Evolutionary conservation across 2,329 filamentous ascomycete genomes (phyloP), one percentile per base, ranked within the genome.

Genomic region (Colletotrichum agaves): DNA sequence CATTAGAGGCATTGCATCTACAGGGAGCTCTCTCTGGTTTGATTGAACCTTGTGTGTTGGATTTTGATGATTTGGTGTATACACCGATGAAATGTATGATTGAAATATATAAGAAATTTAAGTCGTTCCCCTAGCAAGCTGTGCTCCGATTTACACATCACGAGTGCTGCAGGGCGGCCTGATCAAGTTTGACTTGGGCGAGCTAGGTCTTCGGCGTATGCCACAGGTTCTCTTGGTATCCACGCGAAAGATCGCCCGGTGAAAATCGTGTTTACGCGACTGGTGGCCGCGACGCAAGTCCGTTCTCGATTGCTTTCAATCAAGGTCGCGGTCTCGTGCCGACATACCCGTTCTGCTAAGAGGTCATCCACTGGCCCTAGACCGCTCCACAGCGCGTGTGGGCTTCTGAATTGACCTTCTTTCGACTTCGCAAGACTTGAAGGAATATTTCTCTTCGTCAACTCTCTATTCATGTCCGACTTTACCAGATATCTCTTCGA

Each of bases 1-100:
- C 31, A 1, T 52, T 59, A 67, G 60, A 67, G 52, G 64, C 60
- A 56, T 49, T 67, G 64, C 64, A 67, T 67, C 60, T 59, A 47
- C 60, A 63, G 33, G 52, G 52, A 58, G 52, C 65, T 68, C 49
- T 66, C 49, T 44, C 19, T 52, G 43, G 33, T 11, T 52, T 61
- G n/a, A n/a, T n/a, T 41, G 11, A 15, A 3, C 21, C 15, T 37
- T 49, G 43, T 49, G 17, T 15, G 41, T 37, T 33, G 17, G 41
- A 13, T 27, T 15, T 19, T 15, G 58, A 39, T 43, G 43, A 43
- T 19, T 27, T 33, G 11, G 12, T 52, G 58, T 61, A 61, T 19
- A 61, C 35, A 61, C 13, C 43, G 43, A 49, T 2, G 43, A 47
- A 13, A 4, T 17, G 21, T 37, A 19, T 17, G 15, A 43, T 49